phyloP scores from a whole-genome alignment of 2,329 filamentous ascomycete species.

The Colletotrichum destructivum region DNA sequence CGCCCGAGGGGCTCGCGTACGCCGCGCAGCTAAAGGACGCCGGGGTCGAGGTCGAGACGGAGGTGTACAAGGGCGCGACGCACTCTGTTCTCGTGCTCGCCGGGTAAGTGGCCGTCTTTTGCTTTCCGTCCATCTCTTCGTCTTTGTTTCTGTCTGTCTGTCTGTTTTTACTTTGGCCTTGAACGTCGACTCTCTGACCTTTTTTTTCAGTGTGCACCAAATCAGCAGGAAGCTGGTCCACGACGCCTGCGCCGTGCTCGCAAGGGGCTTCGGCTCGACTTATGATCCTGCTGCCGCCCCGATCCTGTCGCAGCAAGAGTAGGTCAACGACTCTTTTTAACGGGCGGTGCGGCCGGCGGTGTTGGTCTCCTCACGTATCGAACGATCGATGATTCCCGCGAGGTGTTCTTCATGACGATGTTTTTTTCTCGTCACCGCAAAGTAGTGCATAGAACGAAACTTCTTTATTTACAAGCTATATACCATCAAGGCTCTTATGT shows the following conservation, averaged over 20 bases:
- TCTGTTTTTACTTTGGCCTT: no score
- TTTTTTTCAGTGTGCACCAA: conserved; percentile 9
- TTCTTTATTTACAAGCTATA: conserved; percentile 3
- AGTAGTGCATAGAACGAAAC: background rate
- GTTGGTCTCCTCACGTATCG: background rate
- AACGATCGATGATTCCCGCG: background rate
- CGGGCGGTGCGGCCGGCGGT: background rate
- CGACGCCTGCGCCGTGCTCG: conserved; percentile 19
- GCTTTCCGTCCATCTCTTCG: background rate
- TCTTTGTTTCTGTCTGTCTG: no score
- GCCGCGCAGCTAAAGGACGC: conserved; percentile 45
- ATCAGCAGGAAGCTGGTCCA: conserved; percentile 28
- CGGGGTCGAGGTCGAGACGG: conserved; percentile 14
- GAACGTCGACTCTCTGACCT: background rate
- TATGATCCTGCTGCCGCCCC: conserved; percentile 13
- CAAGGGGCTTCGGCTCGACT: conserved; percentile 16
- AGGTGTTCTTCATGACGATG: no score
- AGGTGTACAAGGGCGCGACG: conserved; percentile 31
- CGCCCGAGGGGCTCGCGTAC: conserved; percentile 50
- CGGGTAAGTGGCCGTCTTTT: background rate
- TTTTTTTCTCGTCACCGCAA: no score
- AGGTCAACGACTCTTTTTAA: no score
- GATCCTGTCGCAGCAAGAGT: conserved; percentile 3
- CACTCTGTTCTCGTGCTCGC: conserved; percentile 33
- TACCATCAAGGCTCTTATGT: background rate